phyloP scores from a whole-genome alignment of 2,329 filamentous ascomycete genomes.

The Fusarium brachygibbosum region DNA sequence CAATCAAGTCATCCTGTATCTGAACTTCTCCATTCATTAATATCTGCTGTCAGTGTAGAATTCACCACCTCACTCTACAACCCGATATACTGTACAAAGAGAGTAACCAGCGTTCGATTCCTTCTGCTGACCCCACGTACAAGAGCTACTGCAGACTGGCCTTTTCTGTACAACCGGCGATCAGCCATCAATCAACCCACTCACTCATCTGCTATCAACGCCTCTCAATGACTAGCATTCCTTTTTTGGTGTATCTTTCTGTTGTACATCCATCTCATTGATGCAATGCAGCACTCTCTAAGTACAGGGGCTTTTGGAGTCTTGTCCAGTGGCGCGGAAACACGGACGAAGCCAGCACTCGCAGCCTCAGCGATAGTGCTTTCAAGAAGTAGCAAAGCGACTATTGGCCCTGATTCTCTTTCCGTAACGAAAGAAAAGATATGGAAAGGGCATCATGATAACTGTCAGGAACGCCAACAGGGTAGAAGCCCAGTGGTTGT shows the following conservation, averaged over 20 bases:
- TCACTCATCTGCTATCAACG: conserved; percentile 5
- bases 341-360: background rate
- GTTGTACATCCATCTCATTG: conserved; percentile 6
- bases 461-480: conserved; percentile 73
- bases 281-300: background rate
- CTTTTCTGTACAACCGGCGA: conserved; percentile 24
- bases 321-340: conserved; percentile 31
- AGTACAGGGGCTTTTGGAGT: conserved; percentile 17
- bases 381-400: conserved; percentile 61
- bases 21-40: too few relatives aligned
- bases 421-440: conserved; percentile 72
- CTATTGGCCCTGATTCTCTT: conserved; percentile 69
- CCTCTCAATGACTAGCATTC: background rate
- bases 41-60: background rate
- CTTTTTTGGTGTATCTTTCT: background rate
- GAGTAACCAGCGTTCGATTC: conserved; percentile 6
- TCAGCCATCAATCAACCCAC: background rate
- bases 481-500: conserved; percentile 77
- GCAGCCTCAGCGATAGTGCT: background rate
- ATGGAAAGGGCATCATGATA: conserved; percentile 74
- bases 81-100: background rate
- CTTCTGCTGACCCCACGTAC: conserved; percentile 8
- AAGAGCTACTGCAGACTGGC: conserved; percentile 4
- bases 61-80: background rate
- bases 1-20: background rate